A percentile compares a stretch with the other conserved stretches of the same genome.
phyloP scores from a whole-genome alignment of 441 rosid genomes.

The Gossypium davidsonii region DNA sequence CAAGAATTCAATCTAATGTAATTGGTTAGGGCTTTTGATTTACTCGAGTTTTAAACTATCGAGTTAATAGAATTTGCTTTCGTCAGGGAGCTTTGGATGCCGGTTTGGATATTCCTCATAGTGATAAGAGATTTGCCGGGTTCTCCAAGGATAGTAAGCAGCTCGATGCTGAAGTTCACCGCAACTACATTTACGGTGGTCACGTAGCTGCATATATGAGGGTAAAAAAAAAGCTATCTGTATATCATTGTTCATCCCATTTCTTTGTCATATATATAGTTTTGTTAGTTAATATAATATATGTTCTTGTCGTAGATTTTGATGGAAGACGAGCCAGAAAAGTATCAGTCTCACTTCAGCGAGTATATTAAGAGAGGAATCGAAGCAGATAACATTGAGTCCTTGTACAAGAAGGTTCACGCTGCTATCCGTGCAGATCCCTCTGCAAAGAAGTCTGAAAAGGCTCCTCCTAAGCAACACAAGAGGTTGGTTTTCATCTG shows the following conservation, averaged over 20 bases:
- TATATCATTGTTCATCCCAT: too few species aligned
- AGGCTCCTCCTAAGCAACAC: slow-evolving; percentile 57
- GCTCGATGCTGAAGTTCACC: slow-evolving; percentile 80
- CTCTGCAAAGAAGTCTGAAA: slow-evolving; percentile 48
- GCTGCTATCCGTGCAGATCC: slow-evolving; percentile 92
- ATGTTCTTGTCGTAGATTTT: slow-evolving; percentile 26
- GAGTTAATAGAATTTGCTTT: background rate
- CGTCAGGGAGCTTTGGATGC: slow-evolving; percentile 83
- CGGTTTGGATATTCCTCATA: slow-evolving; percentile 90
- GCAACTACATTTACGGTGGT: slow-evolving; percentile 70
- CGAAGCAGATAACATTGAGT: slow-evolving; percentile 64
- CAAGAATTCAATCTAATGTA: too few species aligned
- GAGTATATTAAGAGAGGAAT: slow-evolving; percentile 66
- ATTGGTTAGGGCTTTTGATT: background rate
- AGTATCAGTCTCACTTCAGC: slow-evolving; percentile 71
- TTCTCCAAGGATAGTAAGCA: slow-evolving; percentile 65
- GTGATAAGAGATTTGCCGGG: slow-evolving; percentile 90
- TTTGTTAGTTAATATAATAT: background rate
- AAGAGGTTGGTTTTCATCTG: slow-evolving; percentile 49
- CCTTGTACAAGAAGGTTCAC: slow-evolving; percentile 69
- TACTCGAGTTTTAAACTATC: background rate
- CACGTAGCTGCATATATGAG: slow-evolving; percentile 79
- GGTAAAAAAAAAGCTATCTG: slow-evolving; percentile 23
- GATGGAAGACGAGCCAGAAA: slow-evolving; percentile 86
- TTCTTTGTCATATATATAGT: background rate